phyloP scores from a whole-genome alignment of 805 yeast species.

The Starmerella sp. region DNA sequence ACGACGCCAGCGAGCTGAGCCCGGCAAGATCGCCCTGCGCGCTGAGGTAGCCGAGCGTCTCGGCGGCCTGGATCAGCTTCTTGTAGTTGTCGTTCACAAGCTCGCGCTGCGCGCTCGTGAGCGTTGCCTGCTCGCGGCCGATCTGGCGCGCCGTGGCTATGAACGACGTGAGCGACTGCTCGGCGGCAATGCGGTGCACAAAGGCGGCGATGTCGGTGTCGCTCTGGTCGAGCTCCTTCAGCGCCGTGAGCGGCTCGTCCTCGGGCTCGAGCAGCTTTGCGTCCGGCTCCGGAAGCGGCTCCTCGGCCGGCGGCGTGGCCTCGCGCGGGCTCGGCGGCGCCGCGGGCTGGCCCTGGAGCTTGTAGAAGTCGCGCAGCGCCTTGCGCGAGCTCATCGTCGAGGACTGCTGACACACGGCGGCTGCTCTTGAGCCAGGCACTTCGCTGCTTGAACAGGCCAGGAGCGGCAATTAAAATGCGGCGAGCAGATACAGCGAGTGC shows the following conservation, averaged over 20 bases:
- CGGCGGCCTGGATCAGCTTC: conserved; percentile 30
- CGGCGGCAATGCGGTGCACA: conserved; percentile 17
- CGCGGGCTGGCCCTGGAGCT: conserved; percentile 22
- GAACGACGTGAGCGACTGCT: conserved; percentile 21
- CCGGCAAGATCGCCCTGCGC: conserved; percentile 21
- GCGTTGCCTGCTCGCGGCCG: conserved; percentile 24
- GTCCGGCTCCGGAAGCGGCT: not conserved
- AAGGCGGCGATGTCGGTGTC: conserved; percentile 18
- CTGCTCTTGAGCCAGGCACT: too few relatives aligned
- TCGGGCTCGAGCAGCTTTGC: conserved; percentile 6
- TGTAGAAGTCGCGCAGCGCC: conserved; percentile 31
- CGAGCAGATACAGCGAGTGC: too few relatives aligned
- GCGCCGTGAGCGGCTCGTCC: conserved; percentile 18
- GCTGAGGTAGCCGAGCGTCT: conserved; percentile 25
- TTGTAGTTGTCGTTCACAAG: conserved; percentile 32
- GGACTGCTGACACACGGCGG: not conserved
- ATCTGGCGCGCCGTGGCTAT: conserved; percentile 24
- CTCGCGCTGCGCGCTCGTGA: conserved; percentile 32
- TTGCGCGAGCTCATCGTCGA: conserved; percentile 16
- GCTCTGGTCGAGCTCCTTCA: conserved; percentile 20
- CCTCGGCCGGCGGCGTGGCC: not conserved
- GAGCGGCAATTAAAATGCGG: too few relatives aligned
- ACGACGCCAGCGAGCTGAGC: conserved; percentile 9
- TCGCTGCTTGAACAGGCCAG: too few relatives aligned
- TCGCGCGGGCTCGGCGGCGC: not conserved